These are phyloP conservation scores for Nitzschia palea DNA, from an alignment of 108 stramenopile genomes.

Conservation along the genomic window DNA sequence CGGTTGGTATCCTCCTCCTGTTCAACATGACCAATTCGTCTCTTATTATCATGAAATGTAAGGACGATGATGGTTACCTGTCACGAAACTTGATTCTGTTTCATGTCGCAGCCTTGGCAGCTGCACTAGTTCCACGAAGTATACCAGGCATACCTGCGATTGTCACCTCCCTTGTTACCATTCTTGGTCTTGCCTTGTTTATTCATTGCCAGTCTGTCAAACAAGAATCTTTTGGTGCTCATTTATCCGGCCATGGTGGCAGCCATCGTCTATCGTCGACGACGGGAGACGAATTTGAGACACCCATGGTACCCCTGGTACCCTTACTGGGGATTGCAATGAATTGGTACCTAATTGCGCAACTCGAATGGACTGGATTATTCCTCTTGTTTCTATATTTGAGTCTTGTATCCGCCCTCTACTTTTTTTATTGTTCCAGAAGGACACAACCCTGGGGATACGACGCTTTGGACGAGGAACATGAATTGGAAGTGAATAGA, in stretches of 20 bases:
- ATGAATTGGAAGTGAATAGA: too few relatives aligned
- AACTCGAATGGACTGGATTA: constrained; percentile 62
- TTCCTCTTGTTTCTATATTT: constrained; percentile 63
- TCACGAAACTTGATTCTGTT: not conserved
- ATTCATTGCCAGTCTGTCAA: not conserved
- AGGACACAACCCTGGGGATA: too few relatives aligned
- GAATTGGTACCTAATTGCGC: constrained; percentile 86
- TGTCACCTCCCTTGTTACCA: not conserved
- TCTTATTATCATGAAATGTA: constrained; percentile 23
- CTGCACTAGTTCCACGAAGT: not conserved
- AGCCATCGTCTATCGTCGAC: not conserved
- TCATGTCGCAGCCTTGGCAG: not conserved
- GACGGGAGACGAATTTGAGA: constrained; percentile 40
- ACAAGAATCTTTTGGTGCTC: not conserved
- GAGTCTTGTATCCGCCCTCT: not conserved
- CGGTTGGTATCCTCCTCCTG: constrained; percentile 72
- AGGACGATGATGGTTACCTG: not conserved
- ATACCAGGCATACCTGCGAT: not conserved
- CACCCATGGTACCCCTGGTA: constrained; percentile 71
- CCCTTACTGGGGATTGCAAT: constrained; percentile 74
- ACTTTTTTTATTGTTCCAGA: too few relatives aligned
- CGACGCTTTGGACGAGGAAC: too few relatives aligned
- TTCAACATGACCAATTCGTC: constrained; percentile 72
- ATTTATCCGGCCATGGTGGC: not conserved
- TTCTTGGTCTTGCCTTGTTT: not conserved